Percentiles rank a stretch among this genome's conserved stretches.
phyloP scores from a whole-genome alignment of 345 rosid species.

The Aethionema arabicum region DNA sequence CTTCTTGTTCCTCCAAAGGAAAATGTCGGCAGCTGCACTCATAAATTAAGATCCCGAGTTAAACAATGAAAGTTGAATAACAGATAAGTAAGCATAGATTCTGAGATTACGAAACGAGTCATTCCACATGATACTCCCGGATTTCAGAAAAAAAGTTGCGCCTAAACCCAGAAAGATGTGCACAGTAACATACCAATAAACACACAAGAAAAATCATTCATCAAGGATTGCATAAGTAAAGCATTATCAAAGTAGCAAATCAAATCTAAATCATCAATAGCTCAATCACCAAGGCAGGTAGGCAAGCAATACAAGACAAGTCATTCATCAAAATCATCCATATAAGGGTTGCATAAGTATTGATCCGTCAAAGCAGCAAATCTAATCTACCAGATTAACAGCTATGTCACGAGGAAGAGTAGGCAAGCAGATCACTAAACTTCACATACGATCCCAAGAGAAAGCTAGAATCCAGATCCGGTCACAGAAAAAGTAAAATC shows the following conservation, averaged over 20 bases:
- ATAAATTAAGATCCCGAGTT: no score
- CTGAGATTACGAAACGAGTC: not conserved
- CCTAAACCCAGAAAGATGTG: no score
- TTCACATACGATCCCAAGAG: not conserved
- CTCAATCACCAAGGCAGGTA: not conserved
- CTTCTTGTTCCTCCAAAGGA: conserved; percentile 98
- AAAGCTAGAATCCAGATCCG: conserved; percentile 32
- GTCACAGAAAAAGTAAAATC: not conserved
- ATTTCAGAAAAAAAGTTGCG: not conserved
- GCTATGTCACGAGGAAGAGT: not conserved
- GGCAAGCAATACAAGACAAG: conserved; percentile 1
- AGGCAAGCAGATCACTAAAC: not conserved
- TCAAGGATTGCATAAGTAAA: not conserved
- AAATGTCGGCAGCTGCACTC: conserved; percentile 71
- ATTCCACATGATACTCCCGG: conserved; percentile 9
- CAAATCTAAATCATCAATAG: conserved; percentile 3
- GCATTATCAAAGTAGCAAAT: conserved; percentile 2
- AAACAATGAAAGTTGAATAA: conserved; percentile 5
- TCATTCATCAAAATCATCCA: not conserved
- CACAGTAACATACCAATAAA: not conserved
- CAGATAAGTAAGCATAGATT: not conserved
- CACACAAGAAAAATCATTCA: conserved; percentile 6
- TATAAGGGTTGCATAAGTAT: no score
- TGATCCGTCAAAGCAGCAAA: conserved; percentile 3
- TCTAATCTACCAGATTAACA: conserved; percentile 1